A percentile compares a stretch with the other conserved stretches of the same genome.
Evolutionary conservation across 1,284 basidiomycete species (phyloP).

Genomic region (Flammula alnicola): DNA sequence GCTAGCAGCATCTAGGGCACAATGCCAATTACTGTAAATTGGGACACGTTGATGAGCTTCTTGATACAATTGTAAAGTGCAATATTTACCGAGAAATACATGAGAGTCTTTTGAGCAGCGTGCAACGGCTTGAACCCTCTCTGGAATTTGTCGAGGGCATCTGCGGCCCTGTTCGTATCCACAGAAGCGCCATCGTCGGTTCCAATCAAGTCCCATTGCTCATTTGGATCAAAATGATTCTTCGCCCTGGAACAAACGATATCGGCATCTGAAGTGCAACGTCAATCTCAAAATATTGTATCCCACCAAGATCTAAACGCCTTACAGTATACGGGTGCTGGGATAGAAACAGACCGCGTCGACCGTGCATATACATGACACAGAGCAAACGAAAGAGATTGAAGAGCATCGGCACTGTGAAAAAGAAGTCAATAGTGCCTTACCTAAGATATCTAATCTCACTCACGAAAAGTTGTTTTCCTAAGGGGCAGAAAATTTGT

Average conservation of each 20-base stretch:
- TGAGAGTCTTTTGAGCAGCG: constrained; percentile 48
- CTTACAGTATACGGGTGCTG: constrained; percentile 84
- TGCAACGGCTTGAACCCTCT: constrained; percentile 62
- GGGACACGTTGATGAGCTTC: no score
- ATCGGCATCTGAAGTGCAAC: constrained; percentile 64
- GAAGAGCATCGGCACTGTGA: constrained; percentile 64
- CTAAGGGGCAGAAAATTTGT: constrained; percentile 18
- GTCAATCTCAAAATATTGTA: not conserved
- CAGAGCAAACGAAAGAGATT: constrained; percentile 73
- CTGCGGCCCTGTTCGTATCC: constrained; percentile 44
- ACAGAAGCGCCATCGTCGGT: constrained; percentile 33
- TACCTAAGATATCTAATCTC: constrained; percentile 1
- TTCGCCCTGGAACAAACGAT: constrained; percentile 83
- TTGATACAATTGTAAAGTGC: no score
- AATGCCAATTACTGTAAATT: no score
- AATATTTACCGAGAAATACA: constrained; percentile 66
- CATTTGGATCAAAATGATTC: constrained; percentile 77
- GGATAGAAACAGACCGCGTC: constrained; percentile 83
- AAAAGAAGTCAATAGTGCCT: constrained; percentile 9
- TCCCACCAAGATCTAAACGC: not conserved
- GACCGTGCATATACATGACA: constrained; percentile 84
- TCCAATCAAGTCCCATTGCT: constrained; percentile 57
- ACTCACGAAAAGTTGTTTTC: constrained; percentile 38
- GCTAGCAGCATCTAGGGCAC: no score
- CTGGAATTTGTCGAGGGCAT: constrained; percentile 56